These are phyloP conservation scores for Aspergillus kassunensis DNA, from an alignment of 495 filamentous ascomycete genomes.

Conservation along the genomic window DNA sequence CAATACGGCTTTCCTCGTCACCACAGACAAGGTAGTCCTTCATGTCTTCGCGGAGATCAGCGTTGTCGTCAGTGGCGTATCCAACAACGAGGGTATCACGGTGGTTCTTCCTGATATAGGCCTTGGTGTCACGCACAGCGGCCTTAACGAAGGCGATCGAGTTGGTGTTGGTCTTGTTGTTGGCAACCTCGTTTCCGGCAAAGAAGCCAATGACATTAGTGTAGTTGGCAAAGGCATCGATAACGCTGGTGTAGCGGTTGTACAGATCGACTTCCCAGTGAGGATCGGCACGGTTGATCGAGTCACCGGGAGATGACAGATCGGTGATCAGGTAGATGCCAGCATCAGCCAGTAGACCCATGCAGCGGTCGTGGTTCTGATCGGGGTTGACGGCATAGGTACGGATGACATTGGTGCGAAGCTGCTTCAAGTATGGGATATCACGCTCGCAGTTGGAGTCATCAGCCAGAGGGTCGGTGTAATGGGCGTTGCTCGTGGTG, in stretches of 20 bases:
- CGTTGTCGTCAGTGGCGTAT: conserved; percentile 92
- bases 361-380: conserved; percentile 73
- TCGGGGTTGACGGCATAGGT: conserved; percentile 89
- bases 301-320: conserved; percentile 72
- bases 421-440: conserved; percentile 69
- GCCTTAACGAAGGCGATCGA: conserved; percentile 95
- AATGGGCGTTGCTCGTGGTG: conserved; percentile 30
- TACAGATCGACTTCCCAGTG: conserved; percentile 75
- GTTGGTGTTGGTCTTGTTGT: conserved; percentile 75
- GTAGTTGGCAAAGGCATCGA: conserved; percentile 79
- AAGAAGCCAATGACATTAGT: conserved; percentile 94
- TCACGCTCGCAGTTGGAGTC: conserved; percentile 70
- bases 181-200: conserved; percentile 94
- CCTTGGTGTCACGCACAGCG: conserved; percentile 92
- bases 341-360: conserved; percentile 77
- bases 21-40: conserved; percentile 94
- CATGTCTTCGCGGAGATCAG: conserved; percentile 69
- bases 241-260: conserved; percentile 76
- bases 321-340: conserved; percentile 96
- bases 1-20: conserved; percentile 61
- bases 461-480: conserved; percentile 72
- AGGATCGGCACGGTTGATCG: conserved; percentile 78
- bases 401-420: conserved; percentile 87
- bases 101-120: conserved; percentile 85
- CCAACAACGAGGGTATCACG: conserved; percentile 72